Base-by-base conservation (phyloP, 2,329 filamentous ascomycete genomes). In the Epichloe coenophiala region DNA sequence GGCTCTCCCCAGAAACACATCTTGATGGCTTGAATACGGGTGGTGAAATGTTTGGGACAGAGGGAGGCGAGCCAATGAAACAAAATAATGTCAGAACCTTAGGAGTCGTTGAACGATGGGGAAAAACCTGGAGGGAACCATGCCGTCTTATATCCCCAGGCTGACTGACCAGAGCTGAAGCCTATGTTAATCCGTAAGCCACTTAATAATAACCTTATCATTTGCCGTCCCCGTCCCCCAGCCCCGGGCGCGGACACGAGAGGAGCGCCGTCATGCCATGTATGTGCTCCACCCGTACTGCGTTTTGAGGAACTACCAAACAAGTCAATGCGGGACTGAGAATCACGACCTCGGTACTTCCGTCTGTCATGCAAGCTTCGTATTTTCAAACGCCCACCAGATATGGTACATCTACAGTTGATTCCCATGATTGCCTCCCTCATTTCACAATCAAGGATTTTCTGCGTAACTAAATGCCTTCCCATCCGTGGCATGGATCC, bases 1-100 rank as follows among this genome's bases (percentile, higher is more conserved):
- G 71, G 68, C 52, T 69, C 65, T 50, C 64, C 55, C 45, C 65
- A 60, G 67, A 78, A 76, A 59, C 75, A 78, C 75, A 78, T 78
- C 23, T 59, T 71, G 31, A 31, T 31, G 31, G 23, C 45, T 45
- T 36, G 43, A 47, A 44, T 48, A 51, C 44, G 8, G 15, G 27
- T 31, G 27, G 8, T 31, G 8, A 31, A 31, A 9, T 3, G 27
- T 27, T 27, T 8, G 27, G 23, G 13, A 17, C 5, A 17, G 17
- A 8, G 31, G 9, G 42, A 12, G 4, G 33, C 13, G 21, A 9
- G 8, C 27, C 27, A 27, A 27, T 9, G 27, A 31, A 31, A 9
- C 27, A 9, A 1, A 4, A 8, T 0, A 31, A 31, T 31, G 27
- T 9, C 27, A 9, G 27, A 9, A 31, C 31, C 31, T 31, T 11